Percentiles rank a stretch among this genome's conserved stretches.
Evolutionary conservation across 2,329 filamentous ascomycete genomes (phyloP).

Genomic region (Balansia obtecta): DNA sequence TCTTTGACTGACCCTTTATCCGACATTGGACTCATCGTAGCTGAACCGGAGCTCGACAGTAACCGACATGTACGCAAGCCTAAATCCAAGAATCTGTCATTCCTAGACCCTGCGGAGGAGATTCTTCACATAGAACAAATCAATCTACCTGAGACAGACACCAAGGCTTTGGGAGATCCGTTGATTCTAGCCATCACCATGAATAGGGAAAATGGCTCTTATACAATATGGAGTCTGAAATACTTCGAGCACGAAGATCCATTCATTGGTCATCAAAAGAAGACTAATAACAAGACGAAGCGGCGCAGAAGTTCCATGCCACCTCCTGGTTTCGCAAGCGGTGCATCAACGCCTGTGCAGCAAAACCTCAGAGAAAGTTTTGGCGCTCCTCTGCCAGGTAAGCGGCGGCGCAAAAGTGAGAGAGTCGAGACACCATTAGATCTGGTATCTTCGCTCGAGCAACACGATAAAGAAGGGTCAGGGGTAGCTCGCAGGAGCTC

Average conservation of each 20-base stretch:
- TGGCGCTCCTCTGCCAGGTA: constrained; percentile 43
- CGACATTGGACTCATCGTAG: constrained; percentile 74
- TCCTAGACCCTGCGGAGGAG: constrained; percentile 67
- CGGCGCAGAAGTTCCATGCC: constrained; percentile 53
- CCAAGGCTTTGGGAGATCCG: constrained; percentile 27
- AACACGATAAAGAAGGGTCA: constrained; percentile 44
- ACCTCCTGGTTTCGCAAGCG: constrained; percentile 56
- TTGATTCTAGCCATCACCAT: constrained; percentile 69
- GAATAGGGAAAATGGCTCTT: constrained; percentile 63
- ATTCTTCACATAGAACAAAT: constrained; percentile 69
- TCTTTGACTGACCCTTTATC: constrained; percentile 76
- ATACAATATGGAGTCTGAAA: constrained; percentile 74
- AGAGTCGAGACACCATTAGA: constrained; percentile 42
- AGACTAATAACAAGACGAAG: constrained; percentile 32
- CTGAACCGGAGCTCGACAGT: constrained; percentile 32
- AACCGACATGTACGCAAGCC: constrained; percentile 18
- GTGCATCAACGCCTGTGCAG: constrained; percentile 64
- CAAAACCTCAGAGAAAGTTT: constrained; percentile 67
- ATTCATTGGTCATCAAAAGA: constrained; percentile 33
- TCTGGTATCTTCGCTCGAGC: constrained; percentile 58
- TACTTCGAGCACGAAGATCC: constrained; percentile 60
- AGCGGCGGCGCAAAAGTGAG: constrained; percentile 40
- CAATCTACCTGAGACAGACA: constrained; percentile 37
- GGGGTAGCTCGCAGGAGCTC: constrained; percentile 46
- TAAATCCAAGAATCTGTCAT: constrained; percentile 29